phyloP scores from a whole-genome alignment of 2,329 filamentous ascomycete species.

The Zalaria sp. region DNA sequence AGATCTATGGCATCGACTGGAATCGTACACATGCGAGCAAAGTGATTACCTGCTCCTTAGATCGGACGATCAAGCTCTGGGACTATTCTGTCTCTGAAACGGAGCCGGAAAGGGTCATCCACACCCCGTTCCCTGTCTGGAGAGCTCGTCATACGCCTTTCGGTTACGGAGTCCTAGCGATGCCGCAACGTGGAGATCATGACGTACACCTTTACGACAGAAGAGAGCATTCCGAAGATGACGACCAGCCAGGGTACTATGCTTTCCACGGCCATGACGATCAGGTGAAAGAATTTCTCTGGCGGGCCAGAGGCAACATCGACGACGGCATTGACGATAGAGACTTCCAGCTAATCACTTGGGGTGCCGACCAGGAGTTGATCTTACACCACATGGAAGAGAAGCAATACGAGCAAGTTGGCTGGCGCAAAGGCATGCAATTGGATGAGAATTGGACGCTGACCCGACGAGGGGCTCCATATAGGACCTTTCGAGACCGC shows the following conservation, averaged over 20 bases:
- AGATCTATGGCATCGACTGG: slow-evolving; percentile 94
- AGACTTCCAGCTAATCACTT: slow-evolving; percentile 86
- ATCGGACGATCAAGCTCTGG: slow-evolving; percentile 91
- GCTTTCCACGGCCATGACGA: slow-evolving; percentile 41
- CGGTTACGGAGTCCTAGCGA: slow-evolving; percentile 69
- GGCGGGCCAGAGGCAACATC: slow-evolving; percentile 58
- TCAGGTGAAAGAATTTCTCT: slow-evolving; percentile 81
- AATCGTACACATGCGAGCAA: slow-evolving; percentile 60
- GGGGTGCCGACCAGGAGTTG: slow-evolving; percentile 76
- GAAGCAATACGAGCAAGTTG: slow-evolving; percentile 51
- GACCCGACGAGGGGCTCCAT: slow-evolving; percentile 71
- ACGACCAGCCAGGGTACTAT: slow-evolving; percentile 32
- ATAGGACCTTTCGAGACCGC: slow-evolving; percentile 67
- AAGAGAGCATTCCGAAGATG: slow-evolving; percentile 28
- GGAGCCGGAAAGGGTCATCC: slow-evolving; percentile 60
- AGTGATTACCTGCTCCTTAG: slow-evolving; percentile 76
- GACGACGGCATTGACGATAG: slow-evolving; percentile 62
- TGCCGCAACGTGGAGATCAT: slow-evolving; percentile 81
- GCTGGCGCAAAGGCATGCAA: slow-evolving; percentile 55
- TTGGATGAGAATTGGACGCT: slow-evolving; percentile 52
- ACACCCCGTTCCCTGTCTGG: slow-evolving; percentile 79
- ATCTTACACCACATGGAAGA: slow-evolving; percentile 61
- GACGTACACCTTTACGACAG: slow-evolving; percentile 71
- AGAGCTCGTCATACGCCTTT: slow-evolving; percentile 85
- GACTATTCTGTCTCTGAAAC: slow-evolving; percentile 54